Percentiles rank a stretch among this genome's conserved stretches.
Evolutionary conservation across 495 filamentous ascomycete genomes (phyloP).

Genomic region (Sordaria brevicollis): DNA sequence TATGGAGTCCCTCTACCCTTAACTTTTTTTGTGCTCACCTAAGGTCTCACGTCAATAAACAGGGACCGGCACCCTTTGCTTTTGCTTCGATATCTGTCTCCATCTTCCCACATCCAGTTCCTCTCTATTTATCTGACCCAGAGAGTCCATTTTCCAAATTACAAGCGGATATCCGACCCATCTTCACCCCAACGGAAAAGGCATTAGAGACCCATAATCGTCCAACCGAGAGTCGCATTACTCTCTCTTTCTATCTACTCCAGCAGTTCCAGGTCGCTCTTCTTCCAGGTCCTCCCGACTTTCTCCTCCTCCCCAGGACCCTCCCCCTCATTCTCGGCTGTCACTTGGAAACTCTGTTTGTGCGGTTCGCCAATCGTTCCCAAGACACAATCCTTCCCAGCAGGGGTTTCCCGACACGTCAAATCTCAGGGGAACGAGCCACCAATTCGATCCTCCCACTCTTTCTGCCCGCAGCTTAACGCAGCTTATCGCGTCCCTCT

Average conservation of each 20-base stretch:
- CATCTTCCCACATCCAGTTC: neutral
- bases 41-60: neutral
- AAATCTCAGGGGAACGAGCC: neutral
- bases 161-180: neutral
- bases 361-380: neutral
- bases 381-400: neutral
- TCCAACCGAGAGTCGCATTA: neutral
- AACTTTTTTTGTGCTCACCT: neutral
- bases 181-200: neutral
- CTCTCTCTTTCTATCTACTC: neutral
- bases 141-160: neutral
- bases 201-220: neutral
- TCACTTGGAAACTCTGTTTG: neutral
- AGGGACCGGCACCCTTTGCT: neutral
- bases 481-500: neutral
- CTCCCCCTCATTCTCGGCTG: neutral
- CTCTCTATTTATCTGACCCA: neutral
- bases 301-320: neutral
- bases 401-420: neutral
- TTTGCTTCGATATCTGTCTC: neutral
- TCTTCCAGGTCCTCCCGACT: neutral
- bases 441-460: neutral
- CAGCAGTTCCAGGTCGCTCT: neutral
- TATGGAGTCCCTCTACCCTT: neutral
- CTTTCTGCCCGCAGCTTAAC: neutral